These are phyloP conservation scores for Cordyceps tenuipes DNA, from an alignment of 2,329 filamentous ascomycete species.

Conservation along the genomic window DNA sequence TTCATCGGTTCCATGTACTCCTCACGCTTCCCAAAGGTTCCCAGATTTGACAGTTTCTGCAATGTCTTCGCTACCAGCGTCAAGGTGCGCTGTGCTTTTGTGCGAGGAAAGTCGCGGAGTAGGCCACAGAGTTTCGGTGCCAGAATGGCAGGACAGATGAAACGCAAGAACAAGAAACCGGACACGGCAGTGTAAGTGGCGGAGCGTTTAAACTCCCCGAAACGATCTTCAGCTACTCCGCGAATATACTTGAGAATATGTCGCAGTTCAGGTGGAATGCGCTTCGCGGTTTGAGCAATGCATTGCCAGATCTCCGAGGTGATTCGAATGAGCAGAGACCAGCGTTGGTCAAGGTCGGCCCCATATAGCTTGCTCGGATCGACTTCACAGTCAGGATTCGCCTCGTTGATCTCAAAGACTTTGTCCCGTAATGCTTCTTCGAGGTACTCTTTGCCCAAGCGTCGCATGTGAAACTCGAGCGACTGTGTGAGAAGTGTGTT, in stretches of 20 bases:
- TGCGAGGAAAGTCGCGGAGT: slow-evolving; percentile 71
- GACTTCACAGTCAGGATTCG: slow-evolving; percentile 88
- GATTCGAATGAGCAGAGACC: slow-evolving; percentile 65
- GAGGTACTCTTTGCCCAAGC: slow-evolving; percentile 85
- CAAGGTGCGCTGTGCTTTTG: slow-evolving; percentile 75
- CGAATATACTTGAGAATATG: slow-evolving; percentile 85
- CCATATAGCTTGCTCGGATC: slow-evolving; percentile 71
- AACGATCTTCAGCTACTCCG: slow-evolving; percentile 87
- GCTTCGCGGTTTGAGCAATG: slow-evolving; percentile 65
- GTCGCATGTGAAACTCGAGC: slow-evolving; percentile 90
- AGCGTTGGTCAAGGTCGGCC: slow-evolving; percentile 75
- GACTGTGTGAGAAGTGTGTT: slow-evolving; percentile 92
- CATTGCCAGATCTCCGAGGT: slow-evolving; percentile 81
- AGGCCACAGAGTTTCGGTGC: slow-evolving; percentile 92
- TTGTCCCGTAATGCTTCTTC: slow-evolving; percentile 81
- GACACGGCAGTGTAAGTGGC: slow-evolving; percentile 92
- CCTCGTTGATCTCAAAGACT: slow-evolving; percentile 79
- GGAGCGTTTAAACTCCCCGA: slow-evolving; percentile 83
- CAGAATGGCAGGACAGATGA: slow-evolving; percentile 92
- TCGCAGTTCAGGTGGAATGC: slow-evolving; percentile 72
- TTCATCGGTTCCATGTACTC: slow-evolving; percentile 99
- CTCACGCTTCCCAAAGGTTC: slow-evolving; percentile 87
- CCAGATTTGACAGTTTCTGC: slow-evolving; percentile 84
- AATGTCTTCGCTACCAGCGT: slow-evolving; percentile 89
- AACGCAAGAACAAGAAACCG: slow-evolving; percentile 87